Base-by-base conservation (phyloP, 2,329 filamentous ascomycete genomes). In the Lojkania enalia region DNA sequence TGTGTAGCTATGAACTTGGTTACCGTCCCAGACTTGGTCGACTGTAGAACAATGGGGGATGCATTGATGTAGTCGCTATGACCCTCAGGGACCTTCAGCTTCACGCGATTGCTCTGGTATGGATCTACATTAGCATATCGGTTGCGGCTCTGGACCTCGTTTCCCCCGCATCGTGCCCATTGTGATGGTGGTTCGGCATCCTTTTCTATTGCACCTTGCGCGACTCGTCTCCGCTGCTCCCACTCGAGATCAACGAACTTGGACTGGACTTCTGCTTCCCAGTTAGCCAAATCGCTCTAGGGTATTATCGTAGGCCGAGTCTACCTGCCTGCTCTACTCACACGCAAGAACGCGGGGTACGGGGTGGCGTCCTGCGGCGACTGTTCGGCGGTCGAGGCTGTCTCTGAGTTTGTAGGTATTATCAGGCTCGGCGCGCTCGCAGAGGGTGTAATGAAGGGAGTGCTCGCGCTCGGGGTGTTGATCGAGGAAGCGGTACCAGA, bases 61-160 rank as follows among this genome's bases (percentile, higher is more conserved):
- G 76, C 76, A 51, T 78, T 78, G 68, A 78, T 78, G 60, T 81
- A 78, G 55, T 82, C 66, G 64, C 71, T 67, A 55, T 73, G 64
- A 62, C 79, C 86, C 13, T 86, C 79, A 2, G 88, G 85, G 1
- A 96, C 92, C 29, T 81, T 79, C 14, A 99, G 80, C 66, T 83
- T 86, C 44, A 99, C 79, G 27, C 94, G 84, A 63, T 95, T 95
- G 64, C 88, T 84, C 50, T 87, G 85, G 83, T 88, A 99, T 0
- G 91, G 90, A 64, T 91, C 86, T 52, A 99, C 89, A 64, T 97
- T 96, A 42, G 78, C 69, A 71, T 97, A 99, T 43, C 94, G 85
- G 70, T 97, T 95, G 55, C 92, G 80, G 25, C 72, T 67, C 47
- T 76, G 77, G 51, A 82, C 74, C 36, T 82, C 77, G 6, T 80